These are phyloP conservation scores for Pezicula carpinea DNA, from an alignment of 2,329 filamentous ascomycete species.

Conservation along the genomic window DNA sequence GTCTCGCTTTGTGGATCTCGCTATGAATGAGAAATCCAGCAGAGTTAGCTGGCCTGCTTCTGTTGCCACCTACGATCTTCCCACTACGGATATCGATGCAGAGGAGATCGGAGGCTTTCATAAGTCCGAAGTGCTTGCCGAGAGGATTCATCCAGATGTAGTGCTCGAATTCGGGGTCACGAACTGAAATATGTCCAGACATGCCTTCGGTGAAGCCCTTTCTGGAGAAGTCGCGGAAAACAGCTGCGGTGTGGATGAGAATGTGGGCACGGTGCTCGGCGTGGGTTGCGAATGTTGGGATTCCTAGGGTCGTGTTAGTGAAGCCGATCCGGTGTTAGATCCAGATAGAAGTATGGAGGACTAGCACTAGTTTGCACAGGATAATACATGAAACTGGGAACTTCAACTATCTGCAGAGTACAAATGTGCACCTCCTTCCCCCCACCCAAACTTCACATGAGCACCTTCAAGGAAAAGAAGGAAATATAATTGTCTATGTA, in stretches of 20 bases:
- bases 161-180: conserved; percentile 57
- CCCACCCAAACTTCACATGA: background rate
- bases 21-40: conserved; percentile 68
- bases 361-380: background rate
- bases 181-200: conserved; percentile 62
- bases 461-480: background rate
- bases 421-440: background rate
- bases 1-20: conserved; percentile 61
- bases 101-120: conserved; percentile 64
- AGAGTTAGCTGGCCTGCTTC: conserved; percentile 55
- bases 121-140: conserved; percentile 58
- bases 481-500: conserved; percentile 6
- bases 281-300: conserved; percentile 49
- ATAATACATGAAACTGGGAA: background rate
- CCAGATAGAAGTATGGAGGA: background rate
- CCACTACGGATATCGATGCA: conserved; percentile 56
- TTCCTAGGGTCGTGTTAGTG: conserved; percentile 33
- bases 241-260: conserved; percentile 61
- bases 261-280: conserved; percentile 58
- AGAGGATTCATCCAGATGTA: conserved; percentile 68
- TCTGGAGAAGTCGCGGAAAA: conserved; percentile 64
- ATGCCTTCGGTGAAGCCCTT: conserved; percentile 66
- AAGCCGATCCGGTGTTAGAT: background rate
- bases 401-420: no score
- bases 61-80: conserved; percentile 60